A percentile compares a stretch with the other conserved stretches of the same genome.
Evolutionary conservation across 2,329 filamentous ascomycete genomes (phyloP).

Genomic region (Basipetospora sp.): DNA sequence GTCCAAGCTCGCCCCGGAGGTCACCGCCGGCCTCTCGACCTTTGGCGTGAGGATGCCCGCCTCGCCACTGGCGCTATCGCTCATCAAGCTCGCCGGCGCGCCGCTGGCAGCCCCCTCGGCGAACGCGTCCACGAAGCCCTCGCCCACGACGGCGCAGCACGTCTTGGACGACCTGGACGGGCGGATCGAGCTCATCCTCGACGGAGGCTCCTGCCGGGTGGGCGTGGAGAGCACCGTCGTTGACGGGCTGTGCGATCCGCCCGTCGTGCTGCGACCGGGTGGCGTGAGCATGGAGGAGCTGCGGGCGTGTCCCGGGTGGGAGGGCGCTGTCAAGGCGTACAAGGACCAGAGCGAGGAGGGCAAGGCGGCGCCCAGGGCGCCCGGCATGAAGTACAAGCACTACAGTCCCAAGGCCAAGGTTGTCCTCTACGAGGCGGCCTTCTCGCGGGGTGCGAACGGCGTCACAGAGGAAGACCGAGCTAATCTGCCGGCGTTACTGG

Average conservation of each 20-base stretch:
- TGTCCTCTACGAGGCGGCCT: slow-evolving; percentile 57
- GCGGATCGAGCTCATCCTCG: slow-evolving; percentile 71
- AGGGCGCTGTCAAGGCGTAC: slow-evolving; percentile 61
- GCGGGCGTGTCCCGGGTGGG: slow-evolving; percentile 63
- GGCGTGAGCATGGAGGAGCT: slow-evolving; percentile 75
- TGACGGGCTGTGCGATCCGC: slow-evolving; percentile 70
- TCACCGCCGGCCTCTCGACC: slow-evolving; percentile 69
- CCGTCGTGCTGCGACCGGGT: slow-evolving; percentile 70
- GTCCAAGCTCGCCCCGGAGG: slow-evolving; percentile 69
- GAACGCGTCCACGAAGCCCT: slow-evolving; percentile 86
- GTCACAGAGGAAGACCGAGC: slow-evolving; percentile 22
- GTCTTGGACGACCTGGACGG: slow-evolving; percentile 73
- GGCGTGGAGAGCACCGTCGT: slow-evolving; percentile 96
- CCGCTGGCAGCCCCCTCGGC: slow-evolving; percentile 86
- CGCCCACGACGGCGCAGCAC: slow-evolving; percentile 78
- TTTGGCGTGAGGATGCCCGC: slow-evolving; percentile 87
- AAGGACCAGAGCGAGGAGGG: slow-evolving; percentile 57
- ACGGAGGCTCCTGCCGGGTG: slow-evolving; percentile 73
- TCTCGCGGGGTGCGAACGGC: slow-evolving; percentile 20
- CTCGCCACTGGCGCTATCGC: slow-evolving; percentile 66
- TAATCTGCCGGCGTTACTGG: slow-evolving; percentile 13
- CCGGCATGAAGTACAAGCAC: slow-evolving; percentile 98
- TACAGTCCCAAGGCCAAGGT: slow-evolving; percentile 86
- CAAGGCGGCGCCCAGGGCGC: slow-evolving; percentile 57
- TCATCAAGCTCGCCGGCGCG: slow-evolving; percentile 64